Percentiles rank a stretch among this genome's conserved stretches.
Evolutionary conservation across 495 filamentous ascomycete species (phyloP).

Genomic region (Xylaria flabelliformis): DNA sequence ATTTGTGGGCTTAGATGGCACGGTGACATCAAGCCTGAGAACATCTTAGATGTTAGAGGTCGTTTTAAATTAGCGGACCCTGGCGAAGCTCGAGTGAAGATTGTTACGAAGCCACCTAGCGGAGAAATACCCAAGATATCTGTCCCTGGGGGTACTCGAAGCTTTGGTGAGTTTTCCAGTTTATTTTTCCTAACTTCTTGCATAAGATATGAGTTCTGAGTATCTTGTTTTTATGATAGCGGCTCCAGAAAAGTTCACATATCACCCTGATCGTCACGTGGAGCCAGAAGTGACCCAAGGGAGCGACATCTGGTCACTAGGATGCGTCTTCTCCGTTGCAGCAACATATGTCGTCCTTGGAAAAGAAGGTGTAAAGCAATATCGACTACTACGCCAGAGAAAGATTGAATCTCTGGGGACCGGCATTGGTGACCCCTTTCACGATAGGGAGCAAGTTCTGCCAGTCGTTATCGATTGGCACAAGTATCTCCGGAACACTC

Average conservation of each 20-base stretch:
- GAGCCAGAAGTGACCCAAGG: slow-evolving; percentile 31
- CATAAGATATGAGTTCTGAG: background rate
- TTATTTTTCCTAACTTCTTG: background rate
- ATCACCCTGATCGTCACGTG: slow-evolving; percentile 12
- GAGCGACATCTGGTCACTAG: slow-evolving; percentile 49
- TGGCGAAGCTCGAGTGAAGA: slow-evolving; percentile 43
- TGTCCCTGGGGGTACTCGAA: slow-evolving; percentile 11
- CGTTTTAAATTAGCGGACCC: slow-evolving; percentile 49
- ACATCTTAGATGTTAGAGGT: slow-evolving; percentile 43
- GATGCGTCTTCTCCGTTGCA: slow-evolving; percentile 49
- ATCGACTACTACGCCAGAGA: slow-evolving; percentile 33
- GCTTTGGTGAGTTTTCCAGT: background rate
- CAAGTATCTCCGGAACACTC: slow-evolving; percentile 27
- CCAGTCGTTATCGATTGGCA: slow-evolving; percentile 38
- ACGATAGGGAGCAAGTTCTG: slow-evolving; percentile 25
- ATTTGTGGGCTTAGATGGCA: slow-evolving; percentile 41
- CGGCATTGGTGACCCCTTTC: slow-evolving; percentile 9
- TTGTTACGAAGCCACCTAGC: slow-evolving; percentile 29
- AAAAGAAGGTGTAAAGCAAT: slow-evolving; percentile 37
- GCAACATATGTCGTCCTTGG: slow-evolving; percentile 50
- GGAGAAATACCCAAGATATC: slow-evolving; percentile 31
- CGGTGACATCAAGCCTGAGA: slow-evolving; percentile 50
- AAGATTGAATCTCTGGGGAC: slow-evolving; percentile 23
- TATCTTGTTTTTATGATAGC: slow-evolving; percentile 38
- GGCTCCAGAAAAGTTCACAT: slow-evolving; percentile 32